These are phyloP conservation scores for Xanthoconium purpureum DNA, from an alignment of 768 basidiomycete genomes.

Conservation along the genomic window DNA sequence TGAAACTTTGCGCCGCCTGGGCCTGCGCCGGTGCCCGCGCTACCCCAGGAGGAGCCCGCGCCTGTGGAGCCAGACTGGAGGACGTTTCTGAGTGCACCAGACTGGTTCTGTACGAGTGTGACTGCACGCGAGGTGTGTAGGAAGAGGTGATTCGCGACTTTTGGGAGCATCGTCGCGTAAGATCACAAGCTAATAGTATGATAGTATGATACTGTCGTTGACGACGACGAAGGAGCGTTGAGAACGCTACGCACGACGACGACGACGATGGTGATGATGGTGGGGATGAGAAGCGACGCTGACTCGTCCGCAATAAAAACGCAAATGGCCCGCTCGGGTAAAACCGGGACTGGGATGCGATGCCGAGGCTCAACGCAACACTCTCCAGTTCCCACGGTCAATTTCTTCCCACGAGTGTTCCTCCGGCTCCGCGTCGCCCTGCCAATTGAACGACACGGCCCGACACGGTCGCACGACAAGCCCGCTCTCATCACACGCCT, in stretches of 20 bases:
- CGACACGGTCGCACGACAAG: constrained; percentile 19
- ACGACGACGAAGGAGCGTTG: not conserved
- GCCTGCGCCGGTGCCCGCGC: constrained; percentile 50
- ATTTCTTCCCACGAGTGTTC: constrained; percentile 31
- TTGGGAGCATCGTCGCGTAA: constrained; percentile 63
- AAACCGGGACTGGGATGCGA: constrained; percentile 13
- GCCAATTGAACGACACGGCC: constrained; percentile 31
- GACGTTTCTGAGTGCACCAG: constrained; percentile 69
- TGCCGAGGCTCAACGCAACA: constrained; percentile 19
- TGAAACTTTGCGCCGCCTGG: constrained; percentile 73
- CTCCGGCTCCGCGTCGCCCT: constrained; percentile 16
- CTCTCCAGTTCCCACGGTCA: constrained; percentile 29
- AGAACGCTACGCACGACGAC: constrained; percentile 1
- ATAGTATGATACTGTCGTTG: not conserved
- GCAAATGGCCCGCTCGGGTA: constrained; percentile 15
- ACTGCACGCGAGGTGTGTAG: constrained; percentile 76
- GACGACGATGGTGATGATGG: not conserved
- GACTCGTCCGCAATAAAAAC: constrained; percentile 13
- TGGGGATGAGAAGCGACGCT: not conserved
- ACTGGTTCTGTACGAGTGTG: constrained; percentile 71
- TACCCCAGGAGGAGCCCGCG: constrained; percentile 50
- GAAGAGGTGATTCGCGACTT: constrained; percentile 75
- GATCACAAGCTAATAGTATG: constrained; percentile 3
- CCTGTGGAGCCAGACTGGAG: constrained; percentile 55
- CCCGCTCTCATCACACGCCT: constrained; percentile 9